Evolutionary conservation across 2,329 filamentous ascomycete genomes (phyloP), one percentile per base, ranked within the genome.

Genomic region (Sclerotinia borealis): DNA sequence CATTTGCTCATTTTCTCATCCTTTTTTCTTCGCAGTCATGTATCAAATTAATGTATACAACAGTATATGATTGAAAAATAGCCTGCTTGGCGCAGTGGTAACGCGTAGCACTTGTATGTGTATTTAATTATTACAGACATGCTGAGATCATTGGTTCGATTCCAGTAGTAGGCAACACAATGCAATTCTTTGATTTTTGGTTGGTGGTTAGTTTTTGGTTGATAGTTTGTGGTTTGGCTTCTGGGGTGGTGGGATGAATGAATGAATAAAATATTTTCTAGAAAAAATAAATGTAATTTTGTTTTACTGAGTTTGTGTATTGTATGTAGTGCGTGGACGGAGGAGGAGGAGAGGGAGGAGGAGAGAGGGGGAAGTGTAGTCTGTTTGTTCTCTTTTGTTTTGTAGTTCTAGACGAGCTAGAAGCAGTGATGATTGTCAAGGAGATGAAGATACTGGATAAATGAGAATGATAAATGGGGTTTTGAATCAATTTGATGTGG

Each of bases 141-240:
- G 54, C 54, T 45, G 8, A 56, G 39, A 56, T 56, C 54, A 56
- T 56, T 56, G 27, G 39, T 56, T 56, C 39, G 39, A 56, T 56
- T 56, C 39, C 54, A 56, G 54, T 34, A 45, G 54, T 56, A 56
- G 39, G 54, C 54, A 56, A n/a, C n/a, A n/a, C n/a, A n/a, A n/a
- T n/a, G n/a, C n/a, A n/a, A 11, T 2, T 2, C 3, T 56, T 11
- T 3, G 9, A 39, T 39, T 39, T 39, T 39, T 17, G 2, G 10
- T 11, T 39, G 37, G 11, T 15, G 17, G 15, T 39, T 39, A 15
- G 13, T 31, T 25, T 51, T n/a, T 25, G 31, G n/a, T 51, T 1
- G 0, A 22, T n/a, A n/a, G n/a, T 51, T 36, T 22, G 31, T 36
- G 22, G 22, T 51, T 36, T 36, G 11, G 19, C 31, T n/a, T n/a